phyloP scores from a whole-genome alignment of 345 rosid species.

The Lenwebbia sp. region DNA sequence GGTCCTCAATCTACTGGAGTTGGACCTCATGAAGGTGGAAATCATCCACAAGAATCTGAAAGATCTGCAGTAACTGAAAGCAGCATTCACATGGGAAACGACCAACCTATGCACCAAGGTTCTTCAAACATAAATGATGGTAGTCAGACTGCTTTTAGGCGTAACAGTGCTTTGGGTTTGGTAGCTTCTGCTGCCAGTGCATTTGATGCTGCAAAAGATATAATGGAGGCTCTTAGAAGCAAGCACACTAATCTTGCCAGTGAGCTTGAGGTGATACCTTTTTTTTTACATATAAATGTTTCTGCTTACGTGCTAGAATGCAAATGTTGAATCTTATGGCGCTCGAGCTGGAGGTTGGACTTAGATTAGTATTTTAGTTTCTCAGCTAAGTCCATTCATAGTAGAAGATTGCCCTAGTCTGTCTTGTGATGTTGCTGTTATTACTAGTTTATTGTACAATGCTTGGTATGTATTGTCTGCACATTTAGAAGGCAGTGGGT shows the following conservation, averaged over 20 bases:
- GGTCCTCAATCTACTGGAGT: conserved; percentile 47
- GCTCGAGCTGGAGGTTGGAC: background rate
- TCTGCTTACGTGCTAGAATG: background rate
- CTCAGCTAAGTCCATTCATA: background rate
- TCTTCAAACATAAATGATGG: conserved; percentile 44
- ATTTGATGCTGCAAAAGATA: conserved; percentile 97
- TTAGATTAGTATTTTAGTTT: background rate
- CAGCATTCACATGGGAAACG: conserved; percentile 47
- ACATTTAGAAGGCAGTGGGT: background rate
- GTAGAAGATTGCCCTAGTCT: background rate
- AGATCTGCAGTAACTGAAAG: conserved; percentile 45
- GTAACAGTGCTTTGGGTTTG: conserved; percentile 48
- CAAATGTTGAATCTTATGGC: background rate
- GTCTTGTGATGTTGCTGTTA: background rate
- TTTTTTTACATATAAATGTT: background rate
- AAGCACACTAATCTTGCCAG: conserved; percentile 91
- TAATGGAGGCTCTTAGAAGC: conserved; percentile 96
- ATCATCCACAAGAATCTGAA: conserved; percentile 84
- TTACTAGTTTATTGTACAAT: background rate
- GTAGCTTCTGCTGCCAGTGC: conserved; percentile 85
- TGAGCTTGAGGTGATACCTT: conserved; percentile 78
- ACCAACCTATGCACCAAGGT: conserved; percentile 71
- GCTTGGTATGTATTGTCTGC: background rate
- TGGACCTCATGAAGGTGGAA: conserved; percentile 72
- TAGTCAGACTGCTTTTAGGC: conserved; percentile 56